phyloP scores from a whole-genome alignment of 2,329 filamentous ascomycete genomes.

The Fusarium decemcellulare region DNA sequence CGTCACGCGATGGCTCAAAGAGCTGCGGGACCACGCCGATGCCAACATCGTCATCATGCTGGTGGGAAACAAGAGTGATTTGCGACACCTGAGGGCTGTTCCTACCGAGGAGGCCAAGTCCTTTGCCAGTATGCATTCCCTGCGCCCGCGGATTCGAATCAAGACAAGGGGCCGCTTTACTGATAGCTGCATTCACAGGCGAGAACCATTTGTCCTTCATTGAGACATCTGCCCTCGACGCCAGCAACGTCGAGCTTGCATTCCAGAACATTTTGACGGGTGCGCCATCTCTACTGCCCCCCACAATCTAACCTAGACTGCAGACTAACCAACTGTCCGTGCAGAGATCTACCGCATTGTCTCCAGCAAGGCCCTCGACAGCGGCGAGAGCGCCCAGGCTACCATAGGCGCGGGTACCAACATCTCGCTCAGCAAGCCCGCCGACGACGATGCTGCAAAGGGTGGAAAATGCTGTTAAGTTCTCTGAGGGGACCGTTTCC shows the following conservation, averaged over 20 bases:
- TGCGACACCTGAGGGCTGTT: constrained; percentile 96
- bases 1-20: constrained; percentile 98
- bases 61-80: constrained; percentile 99
- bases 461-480: constrained; percentile 85
- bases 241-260: constrained; percentile 98
- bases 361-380: constrained; percentile 96
- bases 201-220: constrained; percentile 99
- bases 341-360: constrained; percentile 99
- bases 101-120: constrained; percentile 98
- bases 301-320: constrained; percentile 8
- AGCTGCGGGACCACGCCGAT: constrained; percentile 97
- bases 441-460: constrained; percentile 82
- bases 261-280: constrained; percentile 99
- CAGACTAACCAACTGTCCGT: constrained; percentile 34
- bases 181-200: constrained; percentile 66
- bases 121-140: constrained; percentile 83
- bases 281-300: constrained; percentile 60
- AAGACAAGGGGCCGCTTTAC: constrained; percentile 19
- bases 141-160: constrained; percentile 1
- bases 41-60: constrained; percentile 99
- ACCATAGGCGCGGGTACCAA: constrained; percentile 85
- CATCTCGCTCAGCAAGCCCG: constrained; percentile 89
- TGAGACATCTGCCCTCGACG: constrained; percentile 98
- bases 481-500: constrained; percentile 42
- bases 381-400: constrained; percentile 84